These are phyloP conservation scores for Clavariopsis aquatica DNA, from an alignment of 495 filamentous ascomycete species.

Conservation along the genomic window DNA sequence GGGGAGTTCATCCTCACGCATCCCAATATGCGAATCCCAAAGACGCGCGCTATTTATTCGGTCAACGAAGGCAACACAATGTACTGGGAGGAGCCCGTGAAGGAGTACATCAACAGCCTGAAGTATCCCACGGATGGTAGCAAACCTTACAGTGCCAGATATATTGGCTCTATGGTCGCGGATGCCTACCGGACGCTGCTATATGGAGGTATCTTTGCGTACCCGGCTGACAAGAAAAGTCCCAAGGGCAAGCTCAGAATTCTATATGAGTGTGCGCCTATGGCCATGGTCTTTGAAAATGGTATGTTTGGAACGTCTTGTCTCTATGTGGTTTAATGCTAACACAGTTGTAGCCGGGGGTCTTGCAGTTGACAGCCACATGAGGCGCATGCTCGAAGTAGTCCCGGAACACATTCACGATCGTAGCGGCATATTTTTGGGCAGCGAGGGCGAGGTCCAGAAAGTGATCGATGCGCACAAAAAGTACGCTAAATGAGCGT, in stretches of 20 bases:
- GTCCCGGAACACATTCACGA: constrained; percentile 95
- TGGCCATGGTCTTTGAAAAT: constrained; percentile 99
- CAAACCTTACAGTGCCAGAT: constrained; percentile 93
- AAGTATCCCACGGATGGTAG: constrained; percentile 73
- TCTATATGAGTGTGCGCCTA: constrained; percentile 96
- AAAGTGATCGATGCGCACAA: constrained; percentile 79
- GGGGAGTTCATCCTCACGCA: constrained; percentile 99
- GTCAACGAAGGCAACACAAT: constrained; percentile 97
- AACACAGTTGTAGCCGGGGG: constrained; percentile 67
- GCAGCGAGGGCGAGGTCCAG: constrained; percentile 90
- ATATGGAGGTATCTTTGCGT: constrained; percentile 96
- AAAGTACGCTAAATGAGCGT: constrained; percentile 45
- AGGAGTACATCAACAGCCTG: constrained; percentile 82
- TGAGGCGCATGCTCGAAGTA: constrained; percentile 85
- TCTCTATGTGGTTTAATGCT: constrained; percentile 3
- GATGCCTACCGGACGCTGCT: constrained; percentile 94
- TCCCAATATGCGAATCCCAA: constrained; percentile 86
- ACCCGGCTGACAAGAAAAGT: constrained; percentile 96
- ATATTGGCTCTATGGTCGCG: constrained; percentile 97
- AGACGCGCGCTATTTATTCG: constrained; percentile 83
- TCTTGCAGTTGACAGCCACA: constrained; percentile 82
- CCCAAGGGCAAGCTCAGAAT: constrained; percentile 97
- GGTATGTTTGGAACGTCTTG: constrained; percentile 56
- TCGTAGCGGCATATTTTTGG: constrained; percentile 92
- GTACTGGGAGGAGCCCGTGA: constrained; percentile 91